phyloP scores from a whole-genome alignment of 345 rosid genomes.

The Atalantia buxifolia region DNA sequence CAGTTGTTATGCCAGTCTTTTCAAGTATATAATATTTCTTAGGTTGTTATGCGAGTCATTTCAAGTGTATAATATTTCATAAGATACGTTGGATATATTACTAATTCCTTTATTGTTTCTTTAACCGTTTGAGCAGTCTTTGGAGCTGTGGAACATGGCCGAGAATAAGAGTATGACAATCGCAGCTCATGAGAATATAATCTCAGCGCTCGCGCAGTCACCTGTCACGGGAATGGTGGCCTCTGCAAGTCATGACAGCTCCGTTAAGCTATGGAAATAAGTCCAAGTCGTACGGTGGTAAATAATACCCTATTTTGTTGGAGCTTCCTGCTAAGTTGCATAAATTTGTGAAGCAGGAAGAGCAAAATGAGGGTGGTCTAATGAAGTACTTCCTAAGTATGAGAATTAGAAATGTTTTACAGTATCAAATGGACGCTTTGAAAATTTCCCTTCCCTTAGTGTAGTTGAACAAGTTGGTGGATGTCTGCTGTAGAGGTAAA shows the following conservation, averaged over 20 bases:
- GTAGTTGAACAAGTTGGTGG: neutral
- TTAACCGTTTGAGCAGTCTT: constrained; percentile 34
- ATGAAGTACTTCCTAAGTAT: neutral
- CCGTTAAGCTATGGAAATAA: constrained; percentile 66
- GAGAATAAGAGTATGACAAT: constrained; percentile 60
- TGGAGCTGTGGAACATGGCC: constrained; percentile 68
- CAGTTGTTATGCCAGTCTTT: neutral
- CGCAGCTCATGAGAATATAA: constrained; percentile 46
- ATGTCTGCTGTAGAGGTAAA: neutral
- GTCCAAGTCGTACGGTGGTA: neutral
- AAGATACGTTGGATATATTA: neutral
- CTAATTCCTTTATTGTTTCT: neutral
- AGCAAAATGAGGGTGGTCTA: neutral
- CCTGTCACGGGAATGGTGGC: constrained; percentile 52
- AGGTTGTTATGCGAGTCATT: neutral
- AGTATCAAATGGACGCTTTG: no score
- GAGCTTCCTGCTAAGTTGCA: neutral
- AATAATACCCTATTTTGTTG: neutral
- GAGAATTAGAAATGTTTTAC: neutral
- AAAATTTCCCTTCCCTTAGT: neutral
- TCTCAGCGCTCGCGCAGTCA: constrained; percentile 57
- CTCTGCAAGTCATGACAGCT: constrained; percentile 63
- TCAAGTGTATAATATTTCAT: neutral
- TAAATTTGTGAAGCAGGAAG: neutral
- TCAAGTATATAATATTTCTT: no score